A percentile compares a stretch with the other conserved stretches of the same genome.
Evolutionary conservation across 192 early-diverging fungal genomes (phyloP).

Genomic region (Glomus cerebriforme): DNA sequence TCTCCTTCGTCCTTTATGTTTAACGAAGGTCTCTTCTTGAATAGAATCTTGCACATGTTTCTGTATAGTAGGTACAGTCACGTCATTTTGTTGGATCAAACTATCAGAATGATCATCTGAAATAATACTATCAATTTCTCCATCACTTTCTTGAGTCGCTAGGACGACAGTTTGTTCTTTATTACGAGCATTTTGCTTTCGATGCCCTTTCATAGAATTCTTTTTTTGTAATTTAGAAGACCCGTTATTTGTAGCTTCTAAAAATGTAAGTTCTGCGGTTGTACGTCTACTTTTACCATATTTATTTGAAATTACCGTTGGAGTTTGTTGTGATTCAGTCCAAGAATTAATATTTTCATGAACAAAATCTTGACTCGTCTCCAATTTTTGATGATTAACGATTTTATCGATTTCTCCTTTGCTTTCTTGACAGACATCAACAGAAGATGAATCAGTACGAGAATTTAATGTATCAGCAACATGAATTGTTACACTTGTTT

Average conservation of each 20-base stretch:
- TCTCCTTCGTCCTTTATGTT: slow-evolving; percentile 19
- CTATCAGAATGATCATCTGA: neutral
- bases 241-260: neutral
- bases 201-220: neutral
- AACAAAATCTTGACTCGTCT: neutral
- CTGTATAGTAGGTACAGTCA: neutral
- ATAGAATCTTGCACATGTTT: neutral
- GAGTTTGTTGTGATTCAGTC: neutral
- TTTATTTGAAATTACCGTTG: neutral
- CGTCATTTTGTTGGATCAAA: neutral
- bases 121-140: slow-evolving; percentile 2
- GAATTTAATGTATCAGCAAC: slow-evolving; percentile 15
- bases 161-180: neutral
- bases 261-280: neutral
- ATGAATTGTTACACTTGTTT: slow-evolving; percentile 26
- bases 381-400: neutral
- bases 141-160: slow-evolving; percentile 8
- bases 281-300: neutral
- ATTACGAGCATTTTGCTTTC: neutral
- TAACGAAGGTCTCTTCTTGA: slow-evolving; percentile 8
- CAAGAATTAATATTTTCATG: neutral
- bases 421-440: neutral
- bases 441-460: neutral
- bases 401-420: neutral
- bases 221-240: neutral